Percentiles rank a stretch among this genome's conserved stretches.
Conservation (phyloP, 768 basidiomycete genomes). For the Saitozyma sp. region DNA sequence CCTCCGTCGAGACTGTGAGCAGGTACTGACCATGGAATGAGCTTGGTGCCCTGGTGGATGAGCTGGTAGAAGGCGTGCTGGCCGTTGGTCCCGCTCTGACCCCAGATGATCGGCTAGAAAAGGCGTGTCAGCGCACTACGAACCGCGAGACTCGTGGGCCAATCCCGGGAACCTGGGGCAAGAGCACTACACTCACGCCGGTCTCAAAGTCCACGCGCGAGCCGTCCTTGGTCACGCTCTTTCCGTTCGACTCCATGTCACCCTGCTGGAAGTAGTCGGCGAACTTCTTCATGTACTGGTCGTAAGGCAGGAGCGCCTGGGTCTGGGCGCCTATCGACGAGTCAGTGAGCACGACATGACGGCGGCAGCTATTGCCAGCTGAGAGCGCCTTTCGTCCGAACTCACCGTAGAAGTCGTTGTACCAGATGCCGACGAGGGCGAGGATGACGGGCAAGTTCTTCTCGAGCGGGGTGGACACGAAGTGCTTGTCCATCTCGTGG, state of each 20-base stretch:
- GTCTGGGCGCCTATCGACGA: constrained; percentile 73
- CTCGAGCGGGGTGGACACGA: constrained; percentile 82
- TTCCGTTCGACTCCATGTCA: constrained; percentile 99
- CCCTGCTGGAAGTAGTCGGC: constrained; percentile 99
- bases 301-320: constrained; percentile 91
- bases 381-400: not conserved
- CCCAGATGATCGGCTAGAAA: constrained; percentile 93
- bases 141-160: not conserved
- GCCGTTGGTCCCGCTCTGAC: constrained; percentile 95
- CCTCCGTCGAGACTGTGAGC: no score
- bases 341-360: not conserved
- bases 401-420: constrained; percentile 91
- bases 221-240: constrained; percentile 91
- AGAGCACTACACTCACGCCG: constrained; percentile 62
- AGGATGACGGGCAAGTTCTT: constrained; percentile 88
- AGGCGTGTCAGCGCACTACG: constrained; percentile 4
- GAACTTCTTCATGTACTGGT: constrained; percentile 98
- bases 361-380: not conserved
- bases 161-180: no score
- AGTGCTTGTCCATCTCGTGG: constrained; percentile 97
- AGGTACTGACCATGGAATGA: constrained; percentile 52
- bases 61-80: constrained; percentile 99
- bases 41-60: constrained; percentile 56
- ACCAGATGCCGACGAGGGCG: constrained; percentile 91
- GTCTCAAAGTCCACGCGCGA: constrained; percentile 93